Percentiles rank a stretch among this genome's conserved stretches.
Conservation (phyloP, 2,329 filamentous ascomycete species). For the Alternaria brassicicola region DNA sequence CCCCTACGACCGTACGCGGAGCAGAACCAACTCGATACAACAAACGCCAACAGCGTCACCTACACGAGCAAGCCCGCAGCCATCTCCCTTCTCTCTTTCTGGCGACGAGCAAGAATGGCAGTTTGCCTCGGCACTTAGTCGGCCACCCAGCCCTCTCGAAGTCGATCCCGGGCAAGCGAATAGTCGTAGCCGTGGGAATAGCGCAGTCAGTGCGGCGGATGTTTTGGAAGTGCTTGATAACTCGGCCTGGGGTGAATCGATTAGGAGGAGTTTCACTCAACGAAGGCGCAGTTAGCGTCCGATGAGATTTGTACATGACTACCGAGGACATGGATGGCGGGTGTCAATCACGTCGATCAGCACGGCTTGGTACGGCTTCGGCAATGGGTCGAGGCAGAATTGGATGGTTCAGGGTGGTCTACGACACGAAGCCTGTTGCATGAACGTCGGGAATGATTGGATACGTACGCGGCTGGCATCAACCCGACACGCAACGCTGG, state of each 20-base stretch:
- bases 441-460: constrained; percentile 38
- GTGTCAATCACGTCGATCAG: constrained; percentile 6
- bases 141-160: constrained; percentile 46
- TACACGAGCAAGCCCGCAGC: constrained; percentile 34
- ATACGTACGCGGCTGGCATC: constrained; percentile 20
- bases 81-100: constrained; percentile 39
- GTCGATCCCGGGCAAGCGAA: constrained; percentile 34
- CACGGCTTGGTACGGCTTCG: constrained; percentile 24
- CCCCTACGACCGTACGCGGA: constrained; percentile 33
- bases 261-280: constrained; percentile 82
- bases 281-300: constrained; percentile 49
- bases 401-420: constrained; percentile 21
- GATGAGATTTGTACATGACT: background rate
- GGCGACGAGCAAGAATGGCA: constrained; percentile 51
- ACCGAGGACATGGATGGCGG: constrained; percentile 12
- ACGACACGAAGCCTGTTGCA: constrained; percentile 39
- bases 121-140: constrained; percentile 53
- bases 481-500: constrained; percentile 17
- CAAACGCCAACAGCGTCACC: constrained; percentile 46
- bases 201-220: constrained; percentile 74
- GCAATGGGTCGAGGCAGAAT: constrained; percentile 27
- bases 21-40: constrained; percentile 49
- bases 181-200: constrained; percentile 68
- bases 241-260: constrained; percentile 91
- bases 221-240: constrained; percentile 86